Evolutionary conservation across 1,284 basidiomycete species (phyloP).

Genomic region (Vanrija pseudolonga): DNA sequence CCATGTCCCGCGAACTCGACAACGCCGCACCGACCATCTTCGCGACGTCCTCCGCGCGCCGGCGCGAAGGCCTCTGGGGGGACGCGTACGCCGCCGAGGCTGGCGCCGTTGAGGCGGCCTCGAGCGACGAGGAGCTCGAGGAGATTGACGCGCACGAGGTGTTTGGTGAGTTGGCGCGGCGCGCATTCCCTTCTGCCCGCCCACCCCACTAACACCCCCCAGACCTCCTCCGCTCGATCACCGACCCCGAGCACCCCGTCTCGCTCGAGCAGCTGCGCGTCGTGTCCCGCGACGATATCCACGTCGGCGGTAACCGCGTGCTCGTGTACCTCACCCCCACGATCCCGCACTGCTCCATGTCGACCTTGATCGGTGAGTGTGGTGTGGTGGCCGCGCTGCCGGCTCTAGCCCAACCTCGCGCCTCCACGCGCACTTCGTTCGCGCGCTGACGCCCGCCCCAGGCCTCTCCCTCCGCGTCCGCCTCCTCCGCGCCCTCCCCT

Average conservation of each 20-base stretch:
- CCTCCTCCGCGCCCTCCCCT: conserved; percentile 81
- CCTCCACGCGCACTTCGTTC: neutral
- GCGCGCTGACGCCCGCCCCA: conserved; percentile 40
- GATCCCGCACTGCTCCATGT: conserved; percentile 97
- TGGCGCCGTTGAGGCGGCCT: neutral
- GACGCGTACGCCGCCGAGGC: conserved; percentile 6
- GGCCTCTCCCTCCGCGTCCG: conserved; percentile 90
- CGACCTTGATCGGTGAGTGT: conserved; percentile 84
- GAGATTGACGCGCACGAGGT: conserved; percentile 59
- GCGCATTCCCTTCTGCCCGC: neutral
- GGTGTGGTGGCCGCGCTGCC: neutral
- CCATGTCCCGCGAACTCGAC: conserved; percentile 41
- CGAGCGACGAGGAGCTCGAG: conserved; percentile 50
- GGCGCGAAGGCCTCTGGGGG: conserved; percentile 15
- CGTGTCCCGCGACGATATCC: conserved; percentile 84
- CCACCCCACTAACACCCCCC: conserved; percentile 19
- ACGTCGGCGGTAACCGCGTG: conserved; percentile 67
- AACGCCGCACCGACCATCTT: conserved; percentile 46
- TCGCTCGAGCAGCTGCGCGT: conserved; percentile 96
- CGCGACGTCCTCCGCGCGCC: conserved; percentile 17
- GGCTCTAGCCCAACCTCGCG: too few species aligned
- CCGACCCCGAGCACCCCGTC: conserved; percentile 92
- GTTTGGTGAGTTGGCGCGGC: conserved; percentile 50
- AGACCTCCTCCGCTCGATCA: conserved; percentile 90
- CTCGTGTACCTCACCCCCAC: conserved; percentile 92